Percentiles rank a stretch among this genome's conserved stretches.
phyloP scores from a whole-genome alignment of 2,329 filamentous ascomycete genomes.

The Paecilomyces sp. region DNA sequence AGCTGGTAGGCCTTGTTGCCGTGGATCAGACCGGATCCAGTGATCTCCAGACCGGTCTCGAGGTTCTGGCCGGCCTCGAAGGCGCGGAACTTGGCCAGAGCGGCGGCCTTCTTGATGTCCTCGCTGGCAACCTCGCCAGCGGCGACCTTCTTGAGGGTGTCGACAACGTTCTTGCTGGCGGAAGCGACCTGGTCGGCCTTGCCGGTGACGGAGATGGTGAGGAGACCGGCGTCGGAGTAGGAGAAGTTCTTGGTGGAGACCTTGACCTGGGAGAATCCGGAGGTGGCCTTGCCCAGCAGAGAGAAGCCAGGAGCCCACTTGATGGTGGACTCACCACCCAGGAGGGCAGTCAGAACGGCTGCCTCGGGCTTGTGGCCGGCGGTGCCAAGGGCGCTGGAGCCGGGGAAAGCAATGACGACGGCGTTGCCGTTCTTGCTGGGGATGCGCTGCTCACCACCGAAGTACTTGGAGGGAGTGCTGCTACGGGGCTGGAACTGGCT shows the following conservation, averaged over 20 bases:
- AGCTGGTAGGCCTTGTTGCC: slow-evolving; percentile 78
- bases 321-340: slow-evolving; percentile 83
- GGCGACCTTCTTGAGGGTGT: slow-evolving; percentile 74
- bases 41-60: slow-evolving; percentile 69
- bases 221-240: slow-evolving; percentile 91
- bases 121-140: slow-evolving; percentile 71
- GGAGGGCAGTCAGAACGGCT: slow-evolving; percentile 76
- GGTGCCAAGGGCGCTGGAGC: slow-evolving; percentile 65
- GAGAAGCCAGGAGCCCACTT: slow-evolving; percentile 96
- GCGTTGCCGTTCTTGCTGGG: slow-evolving; percentile 71
- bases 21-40: slow-evolving; percentile 76
- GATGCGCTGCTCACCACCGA: slow-evolving; percentile 88
- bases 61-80: slow-evolving; percentile 75
- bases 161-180: slow-evolving; percentile 69
- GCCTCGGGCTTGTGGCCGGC: slow-evolving; percentile 82
- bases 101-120: slow-evolving; percentile 83
- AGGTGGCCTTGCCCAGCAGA: slow-evolving; percentile 71
- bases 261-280: slow-evolving; percentile 57
- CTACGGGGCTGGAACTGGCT: slow-evolving; percentile 49
- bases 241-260: slow-evolving; percentile 69
- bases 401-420: slow-evolving; percentile 85
- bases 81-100: slow-evolving; percentile 87
- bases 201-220: slow-evolving; percentile 75
- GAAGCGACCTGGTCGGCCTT: slow-evolving; percentile 64
- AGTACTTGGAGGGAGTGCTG: slow-evolving; percentile 71